phyloP scores from a whole-genome alignment of 2,329 filamentous ascomycete species.

The Didymella segeticola region DNA sequence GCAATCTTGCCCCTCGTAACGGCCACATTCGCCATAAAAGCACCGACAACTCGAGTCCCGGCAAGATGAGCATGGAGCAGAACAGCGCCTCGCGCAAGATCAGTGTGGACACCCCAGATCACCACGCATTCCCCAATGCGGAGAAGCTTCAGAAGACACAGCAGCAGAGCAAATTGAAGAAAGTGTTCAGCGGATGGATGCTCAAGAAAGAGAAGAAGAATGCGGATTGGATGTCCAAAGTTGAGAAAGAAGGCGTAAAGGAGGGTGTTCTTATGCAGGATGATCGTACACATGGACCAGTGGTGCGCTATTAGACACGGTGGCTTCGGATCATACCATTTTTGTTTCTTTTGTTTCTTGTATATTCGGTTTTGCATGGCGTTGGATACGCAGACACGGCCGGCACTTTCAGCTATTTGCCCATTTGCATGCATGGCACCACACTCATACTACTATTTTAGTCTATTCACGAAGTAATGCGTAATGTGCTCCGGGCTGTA shows the following conservation, averaged over 20 bases:
- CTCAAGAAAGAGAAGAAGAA: constrained; percentile 47
- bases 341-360: neutral
- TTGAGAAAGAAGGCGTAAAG: constrained; percentile 51
- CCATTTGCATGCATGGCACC: constrained; percentile 2
- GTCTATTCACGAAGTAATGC: constrained; percentile 22
- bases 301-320: constrained; percentile 42
- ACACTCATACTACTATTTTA: neutral
- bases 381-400: constrained; percentile 16
- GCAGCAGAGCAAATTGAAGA: constrained; percentile 44
- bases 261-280: constrained; percentile 48
- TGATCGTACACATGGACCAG: constrained; percentile 34
- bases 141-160: constrained; percentile 35
- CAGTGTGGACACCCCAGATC: constrained; percentile 32
- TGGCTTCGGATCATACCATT: neutral
- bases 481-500: constrained; percentile 24
- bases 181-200: constrained; percentile 46
- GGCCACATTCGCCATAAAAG: constrained; percentile 26
- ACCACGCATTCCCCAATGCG: constrained; percentile 18
- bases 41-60: constrained; percentile 22
- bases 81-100: constrained; percentile 45
- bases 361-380: constrained; percentile 6
- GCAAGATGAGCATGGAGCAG: constrained; percentile 36
- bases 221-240: constrained; percentile 52
- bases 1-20: constrained; percentile 23
- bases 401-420: neutral